Evolutionary conservation across 2,329 filamentous ascomycete species (phyloP), one percentile per base, ranked within the genome.

Genomic region (Nemania sp.): DNA sequence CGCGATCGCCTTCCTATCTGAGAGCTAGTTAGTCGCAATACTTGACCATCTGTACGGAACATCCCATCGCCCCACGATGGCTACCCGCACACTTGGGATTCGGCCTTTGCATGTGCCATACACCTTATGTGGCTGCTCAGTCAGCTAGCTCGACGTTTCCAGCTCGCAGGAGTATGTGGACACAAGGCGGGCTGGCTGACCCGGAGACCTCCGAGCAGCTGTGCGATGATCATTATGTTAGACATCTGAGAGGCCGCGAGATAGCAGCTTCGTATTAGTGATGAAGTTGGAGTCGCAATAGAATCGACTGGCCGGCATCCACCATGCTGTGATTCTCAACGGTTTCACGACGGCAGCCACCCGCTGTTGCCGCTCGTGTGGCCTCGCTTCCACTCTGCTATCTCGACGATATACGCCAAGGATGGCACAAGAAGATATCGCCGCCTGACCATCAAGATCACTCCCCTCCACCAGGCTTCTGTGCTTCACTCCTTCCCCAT

Each of bases 401-500:
- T 58, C 43, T 60, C 22, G n/a, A 60, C 10, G 24, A n/a, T 51
- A 22, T 56, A 32, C 52, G 13, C 69, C 67, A 70, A 71, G 69
- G 38, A 43, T 41, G 54, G 29, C 11, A 62, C 58, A 41, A 53
- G 54, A 62, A 55, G 52, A 55, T 62, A 59, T 51, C 43, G 49
- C 38, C 63, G 51, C 49, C 53, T 60, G 47, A 58, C 38, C 63
- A 43, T 62, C 20, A 55, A 38, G 41, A 62, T 32, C 22, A 55
- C 35, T 11, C 52, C 13, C 59, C 47, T 67, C 62, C 55, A 59
- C 52, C 32, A 29, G 59, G 29, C 32, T 43, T 56, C 11, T 29
- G 13, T 27, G 45, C 47, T 67, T 66, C 26, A 59, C 73, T 75
- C 73, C 72, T 75, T 75, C 74, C 73, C 43, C 51, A 73, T 76